Percentiles rank a stretch among this genome's conserved stretches.
These are phyloP conservation scores for Conringia planisiliqua DNA, from an alignment of 345 rosid species.

Conservation along the genomic window DNA sequence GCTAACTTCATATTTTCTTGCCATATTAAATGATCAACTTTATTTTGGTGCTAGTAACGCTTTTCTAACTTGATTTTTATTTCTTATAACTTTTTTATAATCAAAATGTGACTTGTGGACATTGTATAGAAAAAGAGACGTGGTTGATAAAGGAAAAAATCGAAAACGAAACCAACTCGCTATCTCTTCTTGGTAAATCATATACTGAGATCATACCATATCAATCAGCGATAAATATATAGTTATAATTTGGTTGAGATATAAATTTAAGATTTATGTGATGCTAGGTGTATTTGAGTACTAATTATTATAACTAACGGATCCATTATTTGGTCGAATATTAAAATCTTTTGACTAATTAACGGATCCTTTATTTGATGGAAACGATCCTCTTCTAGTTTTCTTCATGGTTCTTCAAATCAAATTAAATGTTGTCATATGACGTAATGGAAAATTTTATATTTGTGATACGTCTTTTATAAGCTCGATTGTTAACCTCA, in stretches of 20 bases:
- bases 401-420: not conserved
- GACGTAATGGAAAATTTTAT: constrained; percentile 14
- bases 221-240: not conserved
- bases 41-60: not conserved
- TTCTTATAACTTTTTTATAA: not conserved
- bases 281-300: not conserved
- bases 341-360: not conserved
- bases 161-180: not conserved
- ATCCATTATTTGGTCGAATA: not conserved
- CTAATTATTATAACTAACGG: not conserved
- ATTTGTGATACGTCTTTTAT: not conserved
- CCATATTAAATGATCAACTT: not conserved
- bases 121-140: not conserved
- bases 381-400: not conserved
- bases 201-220: not conserved
- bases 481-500: constrained; percentile 10
- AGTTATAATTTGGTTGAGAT: not conserved
- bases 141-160: not conserved
- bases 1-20: not conserved
- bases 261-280: not conserved
- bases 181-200: not conserved
- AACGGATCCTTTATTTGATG: not conserved
- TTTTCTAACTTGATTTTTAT: not conserved
- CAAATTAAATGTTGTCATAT: constrained; percentile 23
- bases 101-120: not conserved